Conservation (phyloP, 257 asterid genomes). For the Petrea volubilis region DNA sequence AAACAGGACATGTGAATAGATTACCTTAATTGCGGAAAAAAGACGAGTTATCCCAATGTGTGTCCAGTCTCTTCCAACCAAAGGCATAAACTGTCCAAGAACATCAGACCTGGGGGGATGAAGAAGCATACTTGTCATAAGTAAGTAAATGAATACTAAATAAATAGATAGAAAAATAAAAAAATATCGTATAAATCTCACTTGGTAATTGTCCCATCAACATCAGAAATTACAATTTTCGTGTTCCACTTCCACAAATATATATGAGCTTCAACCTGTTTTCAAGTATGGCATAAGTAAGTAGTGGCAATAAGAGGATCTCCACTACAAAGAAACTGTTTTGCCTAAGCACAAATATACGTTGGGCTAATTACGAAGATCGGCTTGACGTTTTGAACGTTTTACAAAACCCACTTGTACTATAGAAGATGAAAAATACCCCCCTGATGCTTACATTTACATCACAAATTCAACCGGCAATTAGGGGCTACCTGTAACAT, state of each 20-base stretch:
- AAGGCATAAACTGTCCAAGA: constrained; percentile 85
- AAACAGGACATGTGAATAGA: constrained; percentile 3
- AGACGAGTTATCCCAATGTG: constrained; percentile 84
- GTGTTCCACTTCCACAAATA: constrained; percentile 87
- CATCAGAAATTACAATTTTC: constrained; percentile 77
- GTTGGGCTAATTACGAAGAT: no score
- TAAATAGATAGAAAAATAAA: not conserved
- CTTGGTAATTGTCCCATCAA: constrained; percentile 86
- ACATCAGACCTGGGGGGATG: constrained; percentile 70
- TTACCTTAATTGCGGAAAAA: constrained; percentile 81
- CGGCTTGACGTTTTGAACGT: no score
- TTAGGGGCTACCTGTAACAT: no score
- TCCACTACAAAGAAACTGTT: constrained; percentile 10
- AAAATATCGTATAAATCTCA: constrained; percentile 27
- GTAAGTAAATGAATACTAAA: not conserved
- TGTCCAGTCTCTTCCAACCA: constrained; percentile 88
- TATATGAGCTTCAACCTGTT: constrained; percentile 87
- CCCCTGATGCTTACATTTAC: no score
- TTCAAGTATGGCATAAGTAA: not conserved
- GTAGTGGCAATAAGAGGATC: not conserved
- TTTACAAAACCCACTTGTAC: no score
- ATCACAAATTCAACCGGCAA: no score
- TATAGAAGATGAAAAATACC: no score
- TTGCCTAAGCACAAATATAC: constrained; percentile 14
- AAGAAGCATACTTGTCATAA: constrained; percentile 7